Conservation (phyloP, 2,329 filamentous ascomycete species). For the Trichoderma sp. region DNA sequence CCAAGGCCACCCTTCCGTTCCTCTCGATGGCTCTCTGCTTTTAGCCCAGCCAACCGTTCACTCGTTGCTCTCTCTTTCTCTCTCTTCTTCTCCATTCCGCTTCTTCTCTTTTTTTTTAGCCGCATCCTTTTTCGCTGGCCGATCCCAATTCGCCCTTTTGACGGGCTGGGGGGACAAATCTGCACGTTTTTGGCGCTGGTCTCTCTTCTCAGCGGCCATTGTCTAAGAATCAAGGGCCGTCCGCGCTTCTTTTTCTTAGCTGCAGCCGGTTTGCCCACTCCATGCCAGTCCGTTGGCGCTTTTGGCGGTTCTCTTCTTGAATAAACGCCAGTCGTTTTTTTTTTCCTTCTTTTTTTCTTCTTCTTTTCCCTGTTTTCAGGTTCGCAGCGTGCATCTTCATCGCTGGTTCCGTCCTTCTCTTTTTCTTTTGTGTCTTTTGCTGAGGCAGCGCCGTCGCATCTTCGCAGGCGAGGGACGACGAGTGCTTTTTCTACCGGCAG, state of each 20-base stretch:
- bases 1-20: slow-evolving; percentile 5
- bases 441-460: slow-evolving; percentile 43
- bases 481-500: slow-evolving; percentile 46
- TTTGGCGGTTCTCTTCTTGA: slow-evolving; percentile 2
- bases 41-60: background rate
- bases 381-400: background rate
- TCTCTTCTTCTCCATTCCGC: background rate
- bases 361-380: background rate
- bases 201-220: background rate
- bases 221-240: background rate
- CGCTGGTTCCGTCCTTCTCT: background rate
- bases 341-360: background rate
- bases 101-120: background rate
- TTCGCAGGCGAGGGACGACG: slow-evolving; percentile 55
- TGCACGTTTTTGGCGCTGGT: background rate
- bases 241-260: background rate
- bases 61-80: background rate
- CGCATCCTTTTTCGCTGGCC: slow-evolving; percentile 11
- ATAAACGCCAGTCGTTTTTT: slow-evolving; percentile 7
- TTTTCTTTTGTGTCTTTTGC: background rate
- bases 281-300: slow-evolving; percentile 4
- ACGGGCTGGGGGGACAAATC: background rate
- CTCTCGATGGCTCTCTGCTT: background rate
- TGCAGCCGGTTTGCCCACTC: background rate
- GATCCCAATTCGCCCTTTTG: slow-evolving; percentile 17